Base-by-base conservation (phyloP, 2,329 filamentous ascomycete genomes). In the Botrytis paeoniae region DNA sequence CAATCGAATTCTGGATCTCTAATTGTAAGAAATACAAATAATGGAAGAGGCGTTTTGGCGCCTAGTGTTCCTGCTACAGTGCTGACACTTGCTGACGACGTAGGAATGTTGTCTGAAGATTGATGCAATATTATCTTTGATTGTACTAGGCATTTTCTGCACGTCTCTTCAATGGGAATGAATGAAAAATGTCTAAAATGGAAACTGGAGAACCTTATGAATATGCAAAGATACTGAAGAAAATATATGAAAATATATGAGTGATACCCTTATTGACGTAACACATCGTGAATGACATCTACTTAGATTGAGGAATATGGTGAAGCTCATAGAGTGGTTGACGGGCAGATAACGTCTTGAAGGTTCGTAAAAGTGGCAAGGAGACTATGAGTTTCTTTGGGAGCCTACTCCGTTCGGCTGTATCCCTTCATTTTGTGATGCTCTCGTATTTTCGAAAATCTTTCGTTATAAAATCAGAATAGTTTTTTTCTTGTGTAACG, bases 31-130 rank as follows among this genome's bases (percentile, higher is more conserved):
- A 45, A 37, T 29, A 37, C n/a, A 7, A 25, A 54, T 14, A 62
- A 45, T 35, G 29, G 57, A 61, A 35, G 41, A 35, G 68, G 68
- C 54, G 68, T 45, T 61, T 69, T 60, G 37, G 41, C 51, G 51
- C n/a, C 51, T 69, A 37, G n/a, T n/a, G 41, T 43, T 60, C 43
- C 51, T n/a, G 51, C 66, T 35, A 37, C n/a, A n/a, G 39, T 29
- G 54, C 54, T 61, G 68, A 70, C 54, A 70, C 68, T 70, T 45
- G 66, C 51, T 45, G 39, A 69, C 66, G 39, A 70, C 51, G 54
- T 69, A 69, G 65, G 48, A 69, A 57, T 54, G 45, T 29, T 57
- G 18, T 32, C 29, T 25, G 63, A 48, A 65, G 63, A 32, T 64
- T 45, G 41, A 64, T 64, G 41, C 62, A 35, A 45, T 45, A 64